phyloP scores from a whole-genome alignment of 1,139 yeast genomes.

The Nadsonia starkeyi-henricii region DNA sequence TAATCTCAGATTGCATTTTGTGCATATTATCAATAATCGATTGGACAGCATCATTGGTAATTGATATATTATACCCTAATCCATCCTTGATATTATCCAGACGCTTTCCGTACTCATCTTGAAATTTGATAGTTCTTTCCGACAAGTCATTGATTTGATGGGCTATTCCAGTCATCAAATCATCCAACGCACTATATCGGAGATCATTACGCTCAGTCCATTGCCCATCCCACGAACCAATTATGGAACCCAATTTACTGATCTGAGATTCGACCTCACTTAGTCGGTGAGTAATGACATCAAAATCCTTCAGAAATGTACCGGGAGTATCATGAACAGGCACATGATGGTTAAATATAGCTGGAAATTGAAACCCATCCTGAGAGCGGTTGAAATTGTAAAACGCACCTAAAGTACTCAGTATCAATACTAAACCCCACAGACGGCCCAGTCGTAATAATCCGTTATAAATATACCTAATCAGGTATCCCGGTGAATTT shows the following conservation, averaged over 20 bases:
- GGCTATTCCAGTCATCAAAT: neutral
- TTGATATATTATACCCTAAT: neutral
- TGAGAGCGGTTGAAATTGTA: conserved; percentile 7
- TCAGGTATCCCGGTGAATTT: too few relatives aligned
- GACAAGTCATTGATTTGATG: neutral
- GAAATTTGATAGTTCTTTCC: neutral
- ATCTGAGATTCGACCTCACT: neutral
- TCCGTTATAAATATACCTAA: too few relatives aligned
- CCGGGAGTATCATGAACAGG: too few relatives aligned
- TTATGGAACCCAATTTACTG: neutral
- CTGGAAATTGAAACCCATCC: conserved; percentile 1
- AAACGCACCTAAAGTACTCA: too few relatives aligned
- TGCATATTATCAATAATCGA: neutral
- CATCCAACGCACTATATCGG: neutral
- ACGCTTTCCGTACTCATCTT: neutral
- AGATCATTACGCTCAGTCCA: neutral
- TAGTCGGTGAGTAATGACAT: neutral
- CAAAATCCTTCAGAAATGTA: neutral
- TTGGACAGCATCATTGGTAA: neutral
- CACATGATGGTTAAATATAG: too few relatives aligned
- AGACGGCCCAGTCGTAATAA: too few relatives aligned
- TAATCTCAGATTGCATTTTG: neutral
- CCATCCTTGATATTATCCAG: neutral
- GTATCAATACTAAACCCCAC: too few relatives aligned
- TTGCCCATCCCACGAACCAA: neutral